These are phyloP conservation scores for Leucocoprinus birnbaumii DNA, from an alignment of 768 basidiomycete species.

Conservation along the genomic window DNA sequence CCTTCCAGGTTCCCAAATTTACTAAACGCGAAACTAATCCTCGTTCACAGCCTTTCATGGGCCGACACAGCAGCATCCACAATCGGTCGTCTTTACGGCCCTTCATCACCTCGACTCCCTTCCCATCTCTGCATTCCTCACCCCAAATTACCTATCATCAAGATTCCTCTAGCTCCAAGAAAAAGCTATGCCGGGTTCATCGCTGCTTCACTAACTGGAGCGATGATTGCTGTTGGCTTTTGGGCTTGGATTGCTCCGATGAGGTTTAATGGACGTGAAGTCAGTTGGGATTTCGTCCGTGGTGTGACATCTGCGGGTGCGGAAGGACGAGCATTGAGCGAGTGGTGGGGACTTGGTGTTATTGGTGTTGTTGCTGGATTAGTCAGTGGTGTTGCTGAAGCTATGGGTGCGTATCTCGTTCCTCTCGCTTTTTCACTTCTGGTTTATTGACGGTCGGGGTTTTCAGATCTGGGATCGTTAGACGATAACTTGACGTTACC, in stretches of 20 bases:
- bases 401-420: slow-evolving; percentile 60
- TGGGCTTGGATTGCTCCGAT: slow-evolving; percentile 63
- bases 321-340: slow-evolving; percentile 21
- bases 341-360: slow-evolving; percentile 50
- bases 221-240: slow-evolving; percentile 62
- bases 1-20: background rate
- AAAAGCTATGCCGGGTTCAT: slow-evolving; percentile 86
- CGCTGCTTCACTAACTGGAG: slow-evolving; percentile 74
- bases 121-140: slow-evolving; percentile 23
- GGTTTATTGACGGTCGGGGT: slow-evolving; percentile 5
- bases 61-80: slow-evolving; percentile 94
- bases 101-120: slow-evolving; percentile 54
- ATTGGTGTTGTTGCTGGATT: slow-evolving; percentile 68
- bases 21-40: no score
- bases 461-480: slow-evolving; percentile 71
- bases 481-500: slow-evolving; percentile 34
- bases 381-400: slow-evolving; percentile 85
- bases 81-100: slow-evolving; percentile 81
- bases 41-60: slow-evolving; percentile 88
- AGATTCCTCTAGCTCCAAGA: slow-evolving; percentile 70
- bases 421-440: slow-evolving; percentile 1
- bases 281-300: slow-evolving; percentile 47
- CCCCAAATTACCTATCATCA: slow-evolving; percentile 28
- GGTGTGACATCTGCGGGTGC: slow-evolving; percentile 11
- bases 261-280: slow-evolving; percentile 29